A percentile compares a stretch with the other conserved stretches of the same genome.
These are phyloP conservation scores for Nicotiana undulata DNA, from an alignment of 257 asterid genomes.

Conservation along the genomic window DNA sequence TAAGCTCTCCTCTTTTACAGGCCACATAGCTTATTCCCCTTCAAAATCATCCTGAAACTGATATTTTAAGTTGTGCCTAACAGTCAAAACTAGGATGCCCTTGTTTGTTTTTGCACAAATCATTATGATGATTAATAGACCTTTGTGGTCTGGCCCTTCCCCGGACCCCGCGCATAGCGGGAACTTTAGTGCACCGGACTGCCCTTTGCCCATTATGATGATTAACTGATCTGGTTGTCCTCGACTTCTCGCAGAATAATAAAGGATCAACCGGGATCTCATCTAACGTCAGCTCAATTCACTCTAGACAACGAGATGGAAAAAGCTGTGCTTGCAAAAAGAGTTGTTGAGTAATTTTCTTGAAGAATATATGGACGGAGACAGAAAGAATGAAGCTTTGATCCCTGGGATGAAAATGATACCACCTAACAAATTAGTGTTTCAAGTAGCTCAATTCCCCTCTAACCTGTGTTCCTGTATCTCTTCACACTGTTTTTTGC, in stretches of 20 bases:
- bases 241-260: neutral
- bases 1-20: neutral
- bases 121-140: neutral
- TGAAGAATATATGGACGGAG: neutral
- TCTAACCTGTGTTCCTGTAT: neutral
- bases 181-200: no score
- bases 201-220: no score
- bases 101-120: neutral
- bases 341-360: neutral
- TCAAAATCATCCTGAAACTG: neutral
- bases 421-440: neutral
- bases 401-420: neutral
- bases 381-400: neutral
- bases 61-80: neutral
- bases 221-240: neutral
- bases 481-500: neutral
- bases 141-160: no score
- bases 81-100: neutral
- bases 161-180: no score
- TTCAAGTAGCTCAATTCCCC: neutral
- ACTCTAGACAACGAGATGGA: neutral
- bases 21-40: neutral
- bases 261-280: neutral
- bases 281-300: neutral
- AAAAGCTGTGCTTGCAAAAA: slow-evolving; percentile 2